Percentiles rank a stretch among this genome's conserved stretches.
These are phyloP conservation scores for Talaromyces marneffei DNA, from an alignment of 2,329 filamentous ascomycete genomes.

Conservation along the genomic window DNA sequence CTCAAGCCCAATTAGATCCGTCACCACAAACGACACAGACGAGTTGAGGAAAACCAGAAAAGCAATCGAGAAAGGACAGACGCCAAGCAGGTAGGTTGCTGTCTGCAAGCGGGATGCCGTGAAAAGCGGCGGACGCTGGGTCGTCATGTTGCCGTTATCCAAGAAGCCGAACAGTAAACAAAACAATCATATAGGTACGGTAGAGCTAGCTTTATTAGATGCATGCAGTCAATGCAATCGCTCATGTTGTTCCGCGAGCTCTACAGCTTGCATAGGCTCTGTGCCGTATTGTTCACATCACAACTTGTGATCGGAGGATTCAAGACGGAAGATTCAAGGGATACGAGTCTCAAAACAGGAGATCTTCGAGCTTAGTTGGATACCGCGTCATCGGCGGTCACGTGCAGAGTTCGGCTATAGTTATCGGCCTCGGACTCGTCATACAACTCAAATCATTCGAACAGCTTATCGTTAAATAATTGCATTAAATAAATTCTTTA, in stretches of 20 bases:
- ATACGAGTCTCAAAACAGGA: not conserved
- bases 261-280: not conserved
- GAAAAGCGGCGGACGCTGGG: slow-evolving; percentile 37
- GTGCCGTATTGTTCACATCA: not conserved
- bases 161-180: not conserved
- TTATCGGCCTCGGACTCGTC: not conserved
- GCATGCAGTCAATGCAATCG: not conserved
- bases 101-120: slow-evolving; percentile 55
- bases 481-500: too few species aligned
- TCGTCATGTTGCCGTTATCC: slow-evolving; percentile 23
- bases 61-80: slow-evolving; percentile 60
- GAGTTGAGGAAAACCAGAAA: slow-evolving; percentile 63
- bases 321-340: not conserved
- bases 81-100: slow-evolving; percentile 55
- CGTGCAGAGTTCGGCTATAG: not conserved
- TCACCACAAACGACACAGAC: slow-evolving; percentile 59
- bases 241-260: not conserved
- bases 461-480: too few species aligned
- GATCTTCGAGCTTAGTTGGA: not conserved
- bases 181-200: not conserved
- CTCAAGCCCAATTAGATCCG: slow-evolving; percentile 54
- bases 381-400: slow-evolving; percentile 8
- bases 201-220: too few species aligned
- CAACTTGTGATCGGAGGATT: not conserved
- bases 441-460: too few species aligned